phyloP scores from a whole-genome alignment of 2,329 filamentous ascomycete genomes.

The Scytalidium lignicola region DNA sequence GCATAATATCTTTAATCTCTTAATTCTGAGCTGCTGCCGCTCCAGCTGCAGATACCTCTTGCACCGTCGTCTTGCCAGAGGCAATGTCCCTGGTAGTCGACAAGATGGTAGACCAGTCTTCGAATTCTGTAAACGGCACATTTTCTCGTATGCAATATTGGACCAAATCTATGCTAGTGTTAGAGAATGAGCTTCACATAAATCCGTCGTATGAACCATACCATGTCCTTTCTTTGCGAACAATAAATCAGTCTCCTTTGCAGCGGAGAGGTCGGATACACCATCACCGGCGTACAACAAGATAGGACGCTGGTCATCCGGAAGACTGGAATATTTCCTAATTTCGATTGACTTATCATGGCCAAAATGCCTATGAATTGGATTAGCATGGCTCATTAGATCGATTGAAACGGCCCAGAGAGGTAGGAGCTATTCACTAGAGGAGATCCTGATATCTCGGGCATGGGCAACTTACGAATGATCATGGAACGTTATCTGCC shows the following conservation, averaged over 20 bases:
- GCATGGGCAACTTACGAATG: slow-evolving; percentile 52
- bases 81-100: slow-evolving; percentile 70
- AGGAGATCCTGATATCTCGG: too few relatives aligned
- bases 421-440: too few relatives aligned
- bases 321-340: slow-evolving; percentile 74
- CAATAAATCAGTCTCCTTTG: slow-evolving; percentile 84
- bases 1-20: slow-evolving; percentile 10
- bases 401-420: too few relatives aligned
- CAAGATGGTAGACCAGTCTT: slow-evolving; percentile 77
- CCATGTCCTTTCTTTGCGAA: slow-evolving; percentile 90
- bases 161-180: slow-evolving; percentile 62
- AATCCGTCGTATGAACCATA: slow-evolving; percentile 33
- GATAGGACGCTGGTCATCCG: slow-evolving; percentile 63
- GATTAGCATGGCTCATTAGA: too few relatives aligned
- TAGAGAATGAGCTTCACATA: slow-evolving; percentile 3
- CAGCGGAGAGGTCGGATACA: slow-evolving; percentile 86
- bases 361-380: slow-evolving; percentile 55
- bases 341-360: slow-evolving; percentile 96
- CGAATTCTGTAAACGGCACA: slow-evolving; percentile 82
- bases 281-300: slow-evolving; percentile 96
- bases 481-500: slow-evolving; percentile 86
- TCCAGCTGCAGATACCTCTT: slow-evolving; percentile 54
- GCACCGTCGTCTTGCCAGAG: slow-evolving; percentile 64
- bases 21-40: slow-evolving; percentile 14
- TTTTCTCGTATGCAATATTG: slow-evolving; percentile 79